Base-by-base conservation (phyloP, 805 yeast genomes). In the Pichia scutulata region DNA sequence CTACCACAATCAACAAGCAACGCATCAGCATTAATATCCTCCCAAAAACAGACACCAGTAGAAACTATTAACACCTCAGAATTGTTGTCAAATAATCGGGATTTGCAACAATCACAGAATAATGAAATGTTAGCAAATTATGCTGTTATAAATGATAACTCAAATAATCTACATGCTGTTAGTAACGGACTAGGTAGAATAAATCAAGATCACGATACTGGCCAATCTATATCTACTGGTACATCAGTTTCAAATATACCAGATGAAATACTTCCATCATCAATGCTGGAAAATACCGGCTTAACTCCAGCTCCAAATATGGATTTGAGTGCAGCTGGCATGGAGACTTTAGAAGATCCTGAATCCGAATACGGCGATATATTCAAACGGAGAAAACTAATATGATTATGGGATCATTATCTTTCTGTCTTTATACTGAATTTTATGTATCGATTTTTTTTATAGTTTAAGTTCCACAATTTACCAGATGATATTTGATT, bases 331-430 rank as follows among this genome's bases (percentile, higher is more conserved):
- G 16, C 44, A 4, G 41, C 12, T 6, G 50, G 43, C n/a, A 43
- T 50, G 28, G 43, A 46, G 30, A 3, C 46, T 16, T 18, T 47
- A 4, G 40, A 25, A 9, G 49, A 18, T 23, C 21, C n/a, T 9
- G 53, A 52, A 7, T 7, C 49, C 1, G 56, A 55, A n/a, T 53
- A 36, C 48, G 57, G 53, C 19, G 52, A 48, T 40, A 47, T 49
- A 28, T 44, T 50, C 8, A 57, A 57, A 42, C 23, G 37, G 19
- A 33, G 37, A 12, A 33, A 33, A 7, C 7, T 33, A 19, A 4
- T 16, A 12, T 33, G 37, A 33, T 33, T 19, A 33, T 33, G 37
- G 37, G 37, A 7, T 19, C 18, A 19, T 22, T n/a, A n/a, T n/a
- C n/a, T n/a, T n/a, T n/a, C n/a, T n/a, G n/a, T n/a, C n/a, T n/a